Evolutionary conservation across 176 grass and related monocot species (phyloP), one percentile per base, ranked within the genome.

Genomic region (Oryza rufipogon): DNA sequence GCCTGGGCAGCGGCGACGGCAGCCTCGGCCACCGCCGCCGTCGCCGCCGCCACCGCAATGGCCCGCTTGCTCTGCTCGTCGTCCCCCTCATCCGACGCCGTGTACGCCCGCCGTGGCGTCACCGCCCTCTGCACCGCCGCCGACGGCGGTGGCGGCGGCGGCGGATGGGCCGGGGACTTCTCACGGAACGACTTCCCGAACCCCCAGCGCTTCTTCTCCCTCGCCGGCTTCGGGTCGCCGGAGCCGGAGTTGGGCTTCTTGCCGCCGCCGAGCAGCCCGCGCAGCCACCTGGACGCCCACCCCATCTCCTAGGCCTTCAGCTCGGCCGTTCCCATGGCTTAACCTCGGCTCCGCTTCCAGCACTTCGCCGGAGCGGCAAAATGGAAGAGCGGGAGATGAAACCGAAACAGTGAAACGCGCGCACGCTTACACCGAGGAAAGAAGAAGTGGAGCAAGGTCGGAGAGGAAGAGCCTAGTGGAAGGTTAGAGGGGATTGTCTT

Each of bases 1-100:
- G 95, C 92, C 85, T 95, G 92, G 4, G 95, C 95, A 5, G 95
- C 91, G 0, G 95, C 95, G 5, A 95, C 92, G 2, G 95, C 95
- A 0, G 92, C 95, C 76, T 95, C 95, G 0, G 95, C 95, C 34
- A 95, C 92, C 2, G 89, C 92, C 26, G 95, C 95, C 7, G 95
- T 93, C 2, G 95, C 95, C 60, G 93, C 93, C 7, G 93, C 96
- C 38, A 95, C 93, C 1, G 96, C 96, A 10, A 98, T 95, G 26
- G 93, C 96, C 28, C 87, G 91, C 86, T 98, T 98, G 89, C 87
- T 98, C 86, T 93, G 89, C 80, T 95, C 89, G 60, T 93, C 85
- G 52, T 77, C 87, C 23, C 68, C 80, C 7, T 74, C 89, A 22
- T 75, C 71, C 17, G 71, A 66, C 22, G 67, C 9, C 3, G 44